A percentile compares a stretch with the other conserved stretches of the same genome.
Evolutionary conservation across 805 yeast species (phyloP).

Genomic region (Cephaloascus albidus): DNA sequence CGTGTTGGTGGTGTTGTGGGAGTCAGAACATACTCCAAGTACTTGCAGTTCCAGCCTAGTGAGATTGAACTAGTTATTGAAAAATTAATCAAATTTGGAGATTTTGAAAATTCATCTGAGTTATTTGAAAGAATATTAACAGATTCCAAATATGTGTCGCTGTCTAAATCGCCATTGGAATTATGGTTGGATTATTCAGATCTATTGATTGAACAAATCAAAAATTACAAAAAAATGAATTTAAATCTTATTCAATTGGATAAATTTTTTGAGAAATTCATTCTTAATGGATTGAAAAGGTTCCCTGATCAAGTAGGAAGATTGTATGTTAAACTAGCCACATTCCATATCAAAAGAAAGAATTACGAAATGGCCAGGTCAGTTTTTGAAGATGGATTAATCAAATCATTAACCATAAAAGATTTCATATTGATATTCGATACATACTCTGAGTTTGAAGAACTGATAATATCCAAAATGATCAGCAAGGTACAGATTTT

Average conservation of each 20-base stretch:
- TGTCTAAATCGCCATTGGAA: slow-evolving; percentile 34
- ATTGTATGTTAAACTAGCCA: slow-evolving; percentile 37
- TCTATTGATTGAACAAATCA: slow-evolving; percentile 16
- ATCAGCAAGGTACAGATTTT: slow-evolving; percentile 5
- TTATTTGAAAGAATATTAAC: slow-evolving; percentile 23
- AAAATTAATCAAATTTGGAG: slow-evolving; percentile 21
- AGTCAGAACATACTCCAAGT: slow-evolving; percentile 21
- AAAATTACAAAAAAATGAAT: slow-evolving; percentile 5
- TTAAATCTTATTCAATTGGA: slow-evolving; percentile 1
- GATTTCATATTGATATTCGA: slow-evolving; percentile 64
- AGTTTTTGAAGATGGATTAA: slow-evolving; percentile 39
- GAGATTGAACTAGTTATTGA: slow-evolving; percentile 20
- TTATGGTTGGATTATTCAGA: slow-evolving; percentile 38
- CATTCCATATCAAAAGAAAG: slow-evolving; percentile 31
- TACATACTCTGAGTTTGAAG: slow-evolving; percentile 51
- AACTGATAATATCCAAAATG: slow-evolving; percentile 22
- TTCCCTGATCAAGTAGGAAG: slow-evolving; percentile 56
- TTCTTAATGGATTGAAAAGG: slow-evolving; percentile 20
- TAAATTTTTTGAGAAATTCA: slow-evolving; percentile 18
- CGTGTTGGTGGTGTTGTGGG: slow-evolving; percentile 36
- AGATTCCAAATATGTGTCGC: slow-evolving; percentile 16
- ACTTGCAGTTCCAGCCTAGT: slow-evolving; percentile 11
- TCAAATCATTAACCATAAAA: slow-evolving; percentile 35
- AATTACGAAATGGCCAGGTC: slow-evolving; percentile 27
- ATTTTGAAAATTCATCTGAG: slow-evolving; percentile 12